These are phyloP conservation scores for Wickerhamiella infanticola DNA, from an alignment of 1,139 yeast species.

Conservation along the genomic window DNA sequence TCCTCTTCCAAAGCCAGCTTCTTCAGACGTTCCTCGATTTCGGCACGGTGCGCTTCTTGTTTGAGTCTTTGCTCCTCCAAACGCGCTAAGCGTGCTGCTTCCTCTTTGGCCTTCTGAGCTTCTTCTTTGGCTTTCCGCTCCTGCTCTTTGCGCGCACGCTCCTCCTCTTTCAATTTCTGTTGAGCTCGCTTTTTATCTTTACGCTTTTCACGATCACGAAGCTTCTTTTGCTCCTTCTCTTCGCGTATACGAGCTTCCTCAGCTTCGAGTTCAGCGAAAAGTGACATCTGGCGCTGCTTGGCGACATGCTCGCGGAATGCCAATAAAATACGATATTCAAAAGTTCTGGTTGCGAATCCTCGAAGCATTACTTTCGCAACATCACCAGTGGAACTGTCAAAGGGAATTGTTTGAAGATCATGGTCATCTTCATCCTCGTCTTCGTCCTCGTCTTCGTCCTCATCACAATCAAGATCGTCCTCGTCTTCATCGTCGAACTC, in stretches of 20 bases:
- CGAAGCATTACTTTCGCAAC: slow-evolving; percentile 55
- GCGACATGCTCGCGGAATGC: slow-evolving; percentile 65
- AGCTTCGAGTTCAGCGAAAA: slow-evolving; percentile 66
- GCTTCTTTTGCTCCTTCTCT: slow-evolving; percentile 58
- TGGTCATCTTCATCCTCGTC: not conserved
- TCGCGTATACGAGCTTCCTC: slow-evolving; percentile 48
- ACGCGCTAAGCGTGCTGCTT: slow-evolving; percentile 39
- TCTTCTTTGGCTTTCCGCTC: slow-evolving; percentile 35
- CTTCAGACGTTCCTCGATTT: slow-evolving; percentile 31
- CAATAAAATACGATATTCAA: slow-evolving; percentile 53
- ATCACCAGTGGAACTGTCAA: not conserved
- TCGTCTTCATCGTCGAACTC: slow-evolving; percentile 1
- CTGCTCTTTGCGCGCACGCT: slow-evolving; percentile 42
- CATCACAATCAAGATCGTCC: not conserved
- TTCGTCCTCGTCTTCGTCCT: not conserved
- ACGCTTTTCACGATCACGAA: slow-evolving; percentile 58
- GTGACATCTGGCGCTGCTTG: slow-evolving; percentile 53
- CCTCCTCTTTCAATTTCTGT: slow-evolving; percentile 65
- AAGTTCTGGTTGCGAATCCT: slow-evolving; percentile 56
- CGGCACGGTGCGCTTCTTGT: slow-evolving; percentile 29
- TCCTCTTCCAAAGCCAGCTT: slow-evolving; percentile 22
- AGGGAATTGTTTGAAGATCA: too few species aligned
- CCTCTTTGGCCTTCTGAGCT: slow-evolving; percentile 35
- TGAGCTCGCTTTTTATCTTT: slow-evolving; percentile 61
- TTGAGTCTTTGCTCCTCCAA: slow-evolving; percentile 34